Conservation (phyloP, 441 rosid species). For the Macaranga tanarius region DNA sequence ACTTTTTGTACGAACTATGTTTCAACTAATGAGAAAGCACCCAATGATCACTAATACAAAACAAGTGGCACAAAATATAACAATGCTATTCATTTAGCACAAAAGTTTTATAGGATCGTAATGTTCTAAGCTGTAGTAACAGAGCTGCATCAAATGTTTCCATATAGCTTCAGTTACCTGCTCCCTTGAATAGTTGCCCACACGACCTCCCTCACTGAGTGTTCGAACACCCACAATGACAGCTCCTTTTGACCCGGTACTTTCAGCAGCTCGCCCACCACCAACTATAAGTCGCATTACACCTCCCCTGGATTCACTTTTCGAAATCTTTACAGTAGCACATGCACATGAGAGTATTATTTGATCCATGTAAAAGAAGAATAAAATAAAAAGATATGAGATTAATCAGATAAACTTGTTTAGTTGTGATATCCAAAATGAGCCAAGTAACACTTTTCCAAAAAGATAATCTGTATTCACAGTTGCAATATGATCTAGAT, state of each 20-base stretch:
- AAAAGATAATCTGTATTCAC: background rate
- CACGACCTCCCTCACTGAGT: slow-evolving; percentile 99
- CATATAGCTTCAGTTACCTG: slow-evolving; percentile 54
- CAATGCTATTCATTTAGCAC: background rate
- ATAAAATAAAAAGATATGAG: slow-evolving; percentile 7
- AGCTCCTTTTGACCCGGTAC: slow-evolving; percentile 80
- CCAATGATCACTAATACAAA: background rate
- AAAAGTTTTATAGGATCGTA: background rate
- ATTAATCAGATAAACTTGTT: background rate
- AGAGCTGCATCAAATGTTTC: slow-evolving; percentile 4
- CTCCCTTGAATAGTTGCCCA: slow-evolving; percentile 97
- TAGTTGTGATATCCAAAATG: slow-evolving; percentile 9
- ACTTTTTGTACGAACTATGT: background rate
- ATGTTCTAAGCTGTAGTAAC: background rate
- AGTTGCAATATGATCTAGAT: background rate
- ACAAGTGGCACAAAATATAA: background rate
- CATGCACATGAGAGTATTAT: background rate
- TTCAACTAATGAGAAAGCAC: background rate
- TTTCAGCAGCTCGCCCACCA: slow-evolving; percentile 98
- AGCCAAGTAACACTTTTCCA: background rate
- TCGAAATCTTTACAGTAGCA: slow-evolving; percentile 55
- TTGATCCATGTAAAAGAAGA: background rate
- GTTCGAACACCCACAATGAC: slow-evolving; percentile 98
- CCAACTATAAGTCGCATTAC: slow-evolving; percentile 99
- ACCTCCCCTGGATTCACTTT: slow-evolving; percentile 84